Percentiles rank a stretch among this genome's conserved stretches.
Conservation (phyloP, 2,329 filamentous ascomycete genomes). For the Diaporthe citriasiana region DNA sequence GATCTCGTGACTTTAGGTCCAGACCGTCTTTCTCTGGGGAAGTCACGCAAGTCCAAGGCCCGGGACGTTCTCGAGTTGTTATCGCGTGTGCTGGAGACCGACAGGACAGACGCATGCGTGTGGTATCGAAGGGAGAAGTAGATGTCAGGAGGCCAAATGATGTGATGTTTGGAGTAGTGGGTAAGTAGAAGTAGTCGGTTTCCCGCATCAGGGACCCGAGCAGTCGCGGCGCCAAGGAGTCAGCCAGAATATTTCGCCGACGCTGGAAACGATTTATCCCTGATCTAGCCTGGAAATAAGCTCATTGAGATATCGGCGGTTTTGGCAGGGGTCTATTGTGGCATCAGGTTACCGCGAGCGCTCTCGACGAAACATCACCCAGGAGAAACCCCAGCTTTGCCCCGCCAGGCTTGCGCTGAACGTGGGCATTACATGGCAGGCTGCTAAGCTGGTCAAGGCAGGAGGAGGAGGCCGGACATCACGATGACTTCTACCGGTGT, state of each 20-base stretch:
- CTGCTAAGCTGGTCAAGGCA: conserved; percentile 13
- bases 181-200: conserved; percentile 41
- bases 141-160: conserved; percentile 21
- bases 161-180: conserved; percentile 36
- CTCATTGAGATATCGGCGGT: conserved; percentile 28
- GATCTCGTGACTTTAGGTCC: conserved; percentile 24
- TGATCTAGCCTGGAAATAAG: conserved; percentile 17
- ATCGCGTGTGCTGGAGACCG: conserved; percentile 5
- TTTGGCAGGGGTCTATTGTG: conserved; percentile 14
- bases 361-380: conserved; percentile 25
- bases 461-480: neutral
- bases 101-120: conserved; percentile 14
- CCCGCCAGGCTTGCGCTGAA: neutral
- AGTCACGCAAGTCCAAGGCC: conserved; percentile 23
- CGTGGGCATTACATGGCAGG: neutral
- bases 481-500: neutral
- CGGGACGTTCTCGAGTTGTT: neutral
- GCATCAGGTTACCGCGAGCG: conserved; percentile 27
- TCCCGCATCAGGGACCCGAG: conserved; percentile 39
- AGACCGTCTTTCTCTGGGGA: conserved; percentile 1
- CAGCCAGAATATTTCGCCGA: conserved; percentile 43
- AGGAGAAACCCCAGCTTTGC: conserved; percentile 20
- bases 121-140: conserved; percentile 22
- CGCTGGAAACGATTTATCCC: conserved; percentile 21
- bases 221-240: conserved; percentile 38